phyloP scores from a whole-genome alignment of 1,139 yeast species.

The Candida tetrigidarum region DNA sequence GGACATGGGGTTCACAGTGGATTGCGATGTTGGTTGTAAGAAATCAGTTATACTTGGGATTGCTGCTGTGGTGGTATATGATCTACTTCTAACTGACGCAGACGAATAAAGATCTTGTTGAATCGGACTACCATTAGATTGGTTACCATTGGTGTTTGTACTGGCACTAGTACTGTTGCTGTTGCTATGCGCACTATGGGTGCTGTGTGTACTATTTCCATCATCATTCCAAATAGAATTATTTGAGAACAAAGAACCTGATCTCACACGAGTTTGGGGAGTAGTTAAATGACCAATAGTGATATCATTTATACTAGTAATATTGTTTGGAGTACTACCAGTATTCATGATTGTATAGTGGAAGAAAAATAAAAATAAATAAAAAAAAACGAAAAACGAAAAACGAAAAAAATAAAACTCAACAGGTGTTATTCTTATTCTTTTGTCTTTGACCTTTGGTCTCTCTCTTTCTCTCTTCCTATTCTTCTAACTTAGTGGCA shows the following conservation, averaged over 20 bases:
- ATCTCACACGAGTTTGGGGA: conserved; percentile 33
- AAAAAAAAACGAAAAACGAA: not conserved
- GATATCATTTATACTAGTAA: conserved; percentile 3
- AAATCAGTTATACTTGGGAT: conserved; percentile 23
- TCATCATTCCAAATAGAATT: conserved; percentile 56
- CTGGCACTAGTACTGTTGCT: conserved; percentile 4
- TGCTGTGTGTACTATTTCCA: conserved; percentile 12
- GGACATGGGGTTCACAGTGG: too few species aligned
- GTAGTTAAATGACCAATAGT: conserved; percentile 11
- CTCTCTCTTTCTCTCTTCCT: too few species aligned
- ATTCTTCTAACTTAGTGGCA: too few species aligned
- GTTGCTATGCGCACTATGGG: conserved; percentile 8
- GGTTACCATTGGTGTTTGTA: conserved; percentile 8
- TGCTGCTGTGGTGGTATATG: conserved; percentile 53
- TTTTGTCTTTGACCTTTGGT: too few species aligned
- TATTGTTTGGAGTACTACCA: conserved; percentile 1
- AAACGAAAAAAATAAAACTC: too few species aligned
- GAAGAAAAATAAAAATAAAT: too few species aligned
- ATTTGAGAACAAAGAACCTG: conserved; percentile 49
- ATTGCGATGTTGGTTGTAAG: conserved; percentile 4
- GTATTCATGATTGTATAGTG: conserved; percentile 1
- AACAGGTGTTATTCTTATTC: too few species aligned
- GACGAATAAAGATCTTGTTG: conserved; percentile 3
- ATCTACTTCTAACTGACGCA: conserved; percentile 38
- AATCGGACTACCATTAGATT: conserved; percentile 1